Base-by-base conservation (phyloP, 495 filamentous ascomycete species). In the Xylaria acuta region DNA sequence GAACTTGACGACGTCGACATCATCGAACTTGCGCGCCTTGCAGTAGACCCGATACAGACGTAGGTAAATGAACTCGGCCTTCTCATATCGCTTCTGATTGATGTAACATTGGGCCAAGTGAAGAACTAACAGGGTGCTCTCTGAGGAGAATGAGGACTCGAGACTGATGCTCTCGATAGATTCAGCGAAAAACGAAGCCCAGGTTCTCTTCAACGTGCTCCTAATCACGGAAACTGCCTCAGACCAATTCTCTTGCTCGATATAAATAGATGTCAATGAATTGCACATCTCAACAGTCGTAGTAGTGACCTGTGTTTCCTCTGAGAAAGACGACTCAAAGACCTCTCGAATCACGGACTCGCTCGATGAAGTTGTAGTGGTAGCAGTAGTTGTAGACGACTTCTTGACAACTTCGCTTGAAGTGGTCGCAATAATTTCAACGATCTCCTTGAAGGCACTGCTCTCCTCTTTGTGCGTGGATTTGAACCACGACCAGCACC, bases 401-500 rank as follows among this genome's bases (percentile, higher is more conserved):
- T 43, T 56, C 51, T 56, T 67, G 12, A 67, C 65, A 20, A 67
- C 20, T 12, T 54, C 65, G 30, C 65, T 30, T n/a, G 65, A 67
- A 41, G 65, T 67, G 36, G 34, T 56, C 47, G 65, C 65, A 36
- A 67, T 67, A 30, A 54, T 11, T 34, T 67, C 65, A 16, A 67
- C 65, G 5, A 67, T 56, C 36, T 67, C 65, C 49, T 67, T 67
- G 22, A 67, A 67, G 5, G 56, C 65, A 14, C 34, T 67, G 65
- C 65, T 67, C 34, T 67, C 47, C 36, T 67, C 65, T 32, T 56
- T 67, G 22, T 67, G 65, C 12, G 49, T 67, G 2, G 65, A 67
- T 36, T 67, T 67, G 49, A 67, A 67, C 65, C 65, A 67, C 11
- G 65, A 67, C 65, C 65, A 67, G 65, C 65, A 67, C 14, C 65